phyloP scores from a whole-genome alignment of 2,329 filamentous ascomycete species.

The Xylogone sp. region DNA sequence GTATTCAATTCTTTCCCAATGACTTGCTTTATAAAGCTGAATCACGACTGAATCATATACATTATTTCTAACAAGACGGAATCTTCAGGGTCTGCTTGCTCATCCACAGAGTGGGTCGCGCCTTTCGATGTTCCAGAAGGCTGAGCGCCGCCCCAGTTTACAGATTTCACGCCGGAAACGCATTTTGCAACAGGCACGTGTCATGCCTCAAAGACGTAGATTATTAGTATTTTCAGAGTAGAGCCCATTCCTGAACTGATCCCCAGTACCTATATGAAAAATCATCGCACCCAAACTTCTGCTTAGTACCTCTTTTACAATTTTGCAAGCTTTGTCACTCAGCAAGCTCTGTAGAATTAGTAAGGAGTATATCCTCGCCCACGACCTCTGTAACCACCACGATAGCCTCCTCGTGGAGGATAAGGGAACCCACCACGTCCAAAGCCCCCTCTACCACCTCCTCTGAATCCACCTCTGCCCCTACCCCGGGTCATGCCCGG shows the following conservation, averaged over 20 bases:
- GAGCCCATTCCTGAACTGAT: background rate
- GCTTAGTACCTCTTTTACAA: constrained; percentile 9
- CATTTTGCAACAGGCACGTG: background rate
- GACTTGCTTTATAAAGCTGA: background rate
- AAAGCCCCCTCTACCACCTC: constrained; percentile 44
- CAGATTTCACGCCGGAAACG: background rate
- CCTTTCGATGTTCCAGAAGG: background rate
- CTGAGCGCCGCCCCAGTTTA: background rate
- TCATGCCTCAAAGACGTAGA: background rate
- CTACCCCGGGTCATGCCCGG: constrained; percentile 88
- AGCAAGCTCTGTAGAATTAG: constrained; percentile 32
- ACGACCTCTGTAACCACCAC: constrained; percentile 55
- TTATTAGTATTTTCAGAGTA: background rate
- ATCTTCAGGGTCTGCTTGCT: background rate
- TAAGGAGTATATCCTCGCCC: constrained; percentile 63
- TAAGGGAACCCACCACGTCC: constrained; percentile 44
- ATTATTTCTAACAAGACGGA: no score
- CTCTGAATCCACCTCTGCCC: constrained; percentile 43
- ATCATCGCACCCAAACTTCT: background rate
- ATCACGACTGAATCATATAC: background rate
- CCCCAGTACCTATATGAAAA: background rate
- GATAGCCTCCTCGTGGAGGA: constrained; percentile 53
- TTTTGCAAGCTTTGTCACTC: background rate
- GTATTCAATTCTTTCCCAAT: background rate
- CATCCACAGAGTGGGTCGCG: background rate